A percentile compares a stretch with the other conserved stretches of the same genome.
phyloP scores from a whole-genome alignment of 495 filamentous ascomycete genomes.

The Penicillium roqueforti region DNA sequence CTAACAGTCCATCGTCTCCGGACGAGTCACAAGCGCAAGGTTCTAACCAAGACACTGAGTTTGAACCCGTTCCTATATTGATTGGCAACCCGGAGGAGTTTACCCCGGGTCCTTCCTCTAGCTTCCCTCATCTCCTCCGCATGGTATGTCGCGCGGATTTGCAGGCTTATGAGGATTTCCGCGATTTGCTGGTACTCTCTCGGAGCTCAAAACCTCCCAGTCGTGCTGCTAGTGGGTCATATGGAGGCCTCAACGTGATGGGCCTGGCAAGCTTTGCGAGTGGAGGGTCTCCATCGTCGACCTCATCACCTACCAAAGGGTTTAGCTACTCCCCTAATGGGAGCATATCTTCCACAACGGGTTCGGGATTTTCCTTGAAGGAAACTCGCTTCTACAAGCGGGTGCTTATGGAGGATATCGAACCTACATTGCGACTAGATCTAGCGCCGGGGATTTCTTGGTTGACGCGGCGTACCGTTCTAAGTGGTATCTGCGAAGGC shows the following conservation, averaged over 20 bases:
- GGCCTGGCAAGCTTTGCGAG: conserved; percentile 51
- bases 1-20: conserved; percentile 66
- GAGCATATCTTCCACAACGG: conserved; percentile 34
- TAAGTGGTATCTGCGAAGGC: conserved; percentile 81
- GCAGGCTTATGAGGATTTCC: conserved; percentile 78
- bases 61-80: conserved; percentile 11
- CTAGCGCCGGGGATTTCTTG: conserved; percentile 86
- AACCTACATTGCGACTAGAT: conserved; percentile 88
- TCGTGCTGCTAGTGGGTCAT: conserved; percentile 65
- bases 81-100: conserved; percentile 49
- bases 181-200: conserved; percentile 65
- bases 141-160: conserved; percentile 81
- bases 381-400: conserved; percentile 95
- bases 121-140: conserved; percentile 76
- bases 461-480: conserved; percentile 78
- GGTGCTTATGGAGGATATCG: conserved; percentile 80
- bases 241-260: conserved; percentile 58
- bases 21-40: conserved; percentile 32
- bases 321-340: conserved; percentile 38
- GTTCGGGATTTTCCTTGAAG: conserved; percentile 59
- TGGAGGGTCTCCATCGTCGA: conserved; percentile 44
- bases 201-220: conserved; percentile 56
- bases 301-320: conserved; percentile 41
- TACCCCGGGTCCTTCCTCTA: conserved; percentile 74
- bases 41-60: conserved; percentile 23